A percentile compares a stretch with the other conserved stretches of the same genome.
Evolutionary conservation across 2,329 filamentous ascomycete species (phyloP).

Genomic region (Beauveria caledonica): DNA sequence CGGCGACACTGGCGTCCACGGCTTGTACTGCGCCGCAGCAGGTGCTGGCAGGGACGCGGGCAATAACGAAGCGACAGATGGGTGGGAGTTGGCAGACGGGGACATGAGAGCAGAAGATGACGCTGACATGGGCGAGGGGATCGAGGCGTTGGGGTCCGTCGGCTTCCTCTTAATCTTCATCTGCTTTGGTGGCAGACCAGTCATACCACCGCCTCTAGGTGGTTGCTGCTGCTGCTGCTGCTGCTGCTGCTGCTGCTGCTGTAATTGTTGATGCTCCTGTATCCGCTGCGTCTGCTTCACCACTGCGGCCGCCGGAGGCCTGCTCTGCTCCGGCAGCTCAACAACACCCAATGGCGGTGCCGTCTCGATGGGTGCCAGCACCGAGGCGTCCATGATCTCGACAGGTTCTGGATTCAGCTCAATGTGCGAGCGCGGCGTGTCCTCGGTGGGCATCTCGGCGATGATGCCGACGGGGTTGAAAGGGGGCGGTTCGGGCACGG

Average conservation of each 20-base stretch:
- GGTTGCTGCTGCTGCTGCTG: too few relatives aligned
- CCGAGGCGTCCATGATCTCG: constrained; percentile 34
- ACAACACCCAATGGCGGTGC: constrained; percentile 20
- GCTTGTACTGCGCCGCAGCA: background rate
- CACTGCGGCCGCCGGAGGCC: constrained; percentile 15
- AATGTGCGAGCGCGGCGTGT: constrained; percentile 31
- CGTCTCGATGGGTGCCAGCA: constrained; percentile 28
- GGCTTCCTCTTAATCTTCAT: constrained; percentile 9
- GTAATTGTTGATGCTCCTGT: background rate
- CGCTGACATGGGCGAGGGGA: background rate
- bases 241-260: background rate
- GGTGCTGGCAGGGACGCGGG: background rate
- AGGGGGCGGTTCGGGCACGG: constrained; percentile 12
- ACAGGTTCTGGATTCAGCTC: constrained; percentile 37
- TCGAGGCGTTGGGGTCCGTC: background rate
- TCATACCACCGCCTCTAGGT: constrained; percentile 16
- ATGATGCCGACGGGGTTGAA: constrained; percentile 36
- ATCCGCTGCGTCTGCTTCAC: background rate
- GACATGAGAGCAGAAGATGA: background rate
- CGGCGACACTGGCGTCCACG: constrained; percentile 3
- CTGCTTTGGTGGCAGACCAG: background rate
- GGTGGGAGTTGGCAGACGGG: background rate
- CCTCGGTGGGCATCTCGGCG: constrained; percentile 39
- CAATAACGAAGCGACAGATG: background rate
- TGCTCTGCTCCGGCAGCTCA: constrained; percentile 31